These are phyloP conservation scores for Brassica rapa DNA, from an alignment of 345 rosid species.

Conservation along the genomic window DNA sequence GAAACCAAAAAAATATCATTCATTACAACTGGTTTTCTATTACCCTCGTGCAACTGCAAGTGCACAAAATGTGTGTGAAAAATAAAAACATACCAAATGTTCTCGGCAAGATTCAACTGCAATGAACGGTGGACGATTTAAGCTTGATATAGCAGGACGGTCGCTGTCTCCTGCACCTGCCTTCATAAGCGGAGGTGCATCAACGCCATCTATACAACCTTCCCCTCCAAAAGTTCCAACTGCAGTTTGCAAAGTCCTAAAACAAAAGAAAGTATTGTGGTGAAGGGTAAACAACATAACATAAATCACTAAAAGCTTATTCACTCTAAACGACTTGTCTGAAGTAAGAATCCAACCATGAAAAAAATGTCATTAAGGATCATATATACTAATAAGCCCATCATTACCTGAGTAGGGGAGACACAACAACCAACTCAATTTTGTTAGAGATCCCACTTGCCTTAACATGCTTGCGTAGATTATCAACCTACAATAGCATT, in stretches of 20 bases:
- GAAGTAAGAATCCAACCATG: background rate
- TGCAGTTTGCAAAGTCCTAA: slow-evolving; percentile 80
- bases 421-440: slow-evolving; percentile 64
- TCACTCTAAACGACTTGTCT: background rate
- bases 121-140: slow-evolving; percentile 57
- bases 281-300: background rate
- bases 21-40: background rate
- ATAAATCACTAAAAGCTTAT: background rate
- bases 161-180: slow-evolving; percentile 55
- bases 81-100: slow-evolving; percentile 52
- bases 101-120: slow-evolving; percentile 72
- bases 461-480: slow-evolving; percentile 66
- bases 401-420: slow-evolving; percentile 65
- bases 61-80: background rate
- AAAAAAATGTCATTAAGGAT: background rate
- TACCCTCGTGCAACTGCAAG: background rate
- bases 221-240: slow-evolving; percentile 69
- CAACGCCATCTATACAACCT: slow-evolving; percentile 46
- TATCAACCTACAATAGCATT: slow-evolving; percentile 52
- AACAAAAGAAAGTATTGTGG: slow-evolving; percentile 4
- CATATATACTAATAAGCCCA: no score
- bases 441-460: slow-evolving; percentile 49
- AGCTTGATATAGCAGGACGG: slow-evolving; percentile 55
- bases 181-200: slow-evolving; percentile 54
- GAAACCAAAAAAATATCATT: slow-evolving; percentile 21